These are phyloP conservation scores for Polychaeton citri DNA, from an alignment of 2,329 filamentous ascomycete species.

Conservation along the genomic window DNA sequence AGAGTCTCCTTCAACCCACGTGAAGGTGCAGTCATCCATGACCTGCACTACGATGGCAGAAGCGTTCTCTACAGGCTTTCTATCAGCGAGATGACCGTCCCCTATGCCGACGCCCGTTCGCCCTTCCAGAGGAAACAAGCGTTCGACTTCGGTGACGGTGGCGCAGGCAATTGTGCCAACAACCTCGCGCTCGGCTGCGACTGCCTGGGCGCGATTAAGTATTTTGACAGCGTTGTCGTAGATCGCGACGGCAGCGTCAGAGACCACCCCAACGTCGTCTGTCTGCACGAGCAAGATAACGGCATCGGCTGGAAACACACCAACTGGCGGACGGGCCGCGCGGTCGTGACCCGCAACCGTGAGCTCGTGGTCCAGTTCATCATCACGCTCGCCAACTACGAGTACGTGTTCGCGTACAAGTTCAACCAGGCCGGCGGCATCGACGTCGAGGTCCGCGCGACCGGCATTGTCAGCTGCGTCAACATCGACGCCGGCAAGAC, in stretches of 20 bases:
- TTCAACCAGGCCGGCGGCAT: constrained; percentile 59
- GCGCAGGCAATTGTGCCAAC: constrained; percentile 55
- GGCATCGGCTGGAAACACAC: constrained; percentile 61
- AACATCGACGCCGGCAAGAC: constrained; percentile 52
- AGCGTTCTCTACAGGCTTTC: constrained; percentile 54
- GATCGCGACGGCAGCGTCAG: constrained; percentile 47
- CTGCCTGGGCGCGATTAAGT: constrained; percentile 57
- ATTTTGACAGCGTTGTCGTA: constrained; percentile 45
- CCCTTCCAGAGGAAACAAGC: constrained; percentile 59
- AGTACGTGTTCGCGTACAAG: constrained; percentile 59
- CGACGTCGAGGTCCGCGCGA: constrained; percentile 54
- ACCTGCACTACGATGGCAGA: constrained; percentile 40
- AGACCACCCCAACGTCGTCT: constrained; percentile 52
- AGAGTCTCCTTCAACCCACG: constrained; percentile 48
- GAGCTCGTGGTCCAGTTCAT: constrained; percentile 57
- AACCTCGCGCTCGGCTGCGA: constrained; percentile 58
- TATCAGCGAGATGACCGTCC: constrained; percentile 54
- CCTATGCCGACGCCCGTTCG: constrained; percentile 49
- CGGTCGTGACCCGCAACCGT: constrained; percentile 49
- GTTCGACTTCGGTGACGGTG: constrained; percentile 55
- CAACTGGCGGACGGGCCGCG: constrained; percentile 53
- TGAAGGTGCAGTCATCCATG: constrained; percentile 55
- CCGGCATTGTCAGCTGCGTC: constrained; percentile 54
- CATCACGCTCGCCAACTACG: constrained; percentile 60
- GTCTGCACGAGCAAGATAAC: constrained; percentile 57